Percentiles rank a stretch among this genome's conserved stretches.
These are phyloP conservation scores for Jimgerdemannia flammicorona DNA, from an alignment of 192 early-diverging fungal genomes.

Conservation along the genomic window DNA sequence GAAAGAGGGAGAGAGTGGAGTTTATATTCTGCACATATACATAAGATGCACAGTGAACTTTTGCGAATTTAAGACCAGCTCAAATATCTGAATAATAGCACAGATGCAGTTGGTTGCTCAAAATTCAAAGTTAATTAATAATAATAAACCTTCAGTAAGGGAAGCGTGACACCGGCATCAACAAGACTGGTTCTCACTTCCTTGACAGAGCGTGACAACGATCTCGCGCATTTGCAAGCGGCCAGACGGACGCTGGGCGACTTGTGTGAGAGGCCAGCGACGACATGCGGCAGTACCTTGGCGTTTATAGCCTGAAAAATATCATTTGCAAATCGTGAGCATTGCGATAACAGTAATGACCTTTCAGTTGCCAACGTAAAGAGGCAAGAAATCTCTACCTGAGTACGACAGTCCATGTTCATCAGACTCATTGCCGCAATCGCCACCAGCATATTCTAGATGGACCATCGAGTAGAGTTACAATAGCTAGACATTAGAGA, in stretches of 20 bases:
- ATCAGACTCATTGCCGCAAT: slow-evolving; percentile 67
- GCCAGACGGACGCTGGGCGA: slow-evolving; percentile 59
- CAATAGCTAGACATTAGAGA: too few species aligned
- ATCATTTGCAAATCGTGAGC: neutral
- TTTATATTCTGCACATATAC: neutral
- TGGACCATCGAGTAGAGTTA: neutral
- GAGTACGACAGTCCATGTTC: slow-evolving; percentile 68
- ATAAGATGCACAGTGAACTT: neutral
- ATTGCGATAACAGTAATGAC: neutral
- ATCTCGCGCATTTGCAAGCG: slow-evolving; percentile 75
- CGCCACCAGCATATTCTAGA: slow-evolving; percentile 64
- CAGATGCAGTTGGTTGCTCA: neutral
- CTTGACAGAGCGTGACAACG: slow-evolving; percentile 72
- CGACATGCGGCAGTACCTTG: slow-evolving; percentile 71
- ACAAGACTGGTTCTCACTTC: slow-evolving; percentile 73
- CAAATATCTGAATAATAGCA: neutral
- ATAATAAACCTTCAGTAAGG: slow-evolving; percentile 56
- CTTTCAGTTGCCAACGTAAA: slow-evolving; percentile 1
- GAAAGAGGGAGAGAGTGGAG: too few species aligned
- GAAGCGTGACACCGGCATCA: slow-evolving; percentile 67
- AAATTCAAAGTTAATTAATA: neutral
- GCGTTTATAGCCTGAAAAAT: slow-evolving; percentile 59
- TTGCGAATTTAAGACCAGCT: neutral
- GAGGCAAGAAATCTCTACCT: slow-evolving; percentile 20
- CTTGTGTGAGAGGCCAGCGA: slow-evolving; percentile 56